Evolutionary conservation across 2,329 filamentous ascomycete species (phyloP).

Genomic region (Intubia oerlemansii): DNA sequence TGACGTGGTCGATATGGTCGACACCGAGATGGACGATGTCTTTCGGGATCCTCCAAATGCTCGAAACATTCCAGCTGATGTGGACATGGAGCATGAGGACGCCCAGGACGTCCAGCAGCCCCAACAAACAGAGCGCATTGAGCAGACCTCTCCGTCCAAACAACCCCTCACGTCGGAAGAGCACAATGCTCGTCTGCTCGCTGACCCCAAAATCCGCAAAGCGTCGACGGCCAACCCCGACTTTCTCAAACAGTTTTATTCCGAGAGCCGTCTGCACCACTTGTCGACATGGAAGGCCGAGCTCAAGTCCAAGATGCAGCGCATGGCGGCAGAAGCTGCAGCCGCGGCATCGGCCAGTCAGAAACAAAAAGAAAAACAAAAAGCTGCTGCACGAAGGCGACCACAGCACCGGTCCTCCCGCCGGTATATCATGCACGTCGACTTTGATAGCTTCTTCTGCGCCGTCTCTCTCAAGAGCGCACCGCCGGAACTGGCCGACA

Average conservation of each 20-base stretch:
- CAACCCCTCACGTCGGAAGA: constrained; percentile 51
- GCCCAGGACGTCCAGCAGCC: background rate
- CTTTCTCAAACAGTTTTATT: constrained; percentile 86
- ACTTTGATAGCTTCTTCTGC: constrained; percentile 98
- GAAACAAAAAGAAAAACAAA: constrained; percentile 20
- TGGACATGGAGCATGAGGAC: no score
- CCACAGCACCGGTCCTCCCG: no score
- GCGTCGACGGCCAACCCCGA: constrained; percentile 83
- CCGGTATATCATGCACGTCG: constrained; percentile 35
- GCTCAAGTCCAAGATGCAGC: constrained; percentile 73
- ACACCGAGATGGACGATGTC: no score
- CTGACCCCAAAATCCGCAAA: constrained; percentile 68
- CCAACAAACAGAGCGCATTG: no score
- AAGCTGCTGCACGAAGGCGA: no score
- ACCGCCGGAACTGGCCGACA: constrained; percentile 56
- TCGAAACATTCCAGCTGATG: no score
- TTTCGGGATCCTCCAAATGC: no score
- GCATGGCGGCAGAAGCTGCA: constrained; percentile 48
- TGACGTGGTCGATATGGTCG: background rate
- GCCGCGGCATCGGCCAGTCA: constrained; percentile 11
- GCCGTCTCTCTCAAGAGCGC: constrained; percentile 65
- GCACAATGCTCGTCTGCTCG: constrained; percentile 68
- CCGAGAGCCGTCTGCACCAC: constrained; percentile 85
- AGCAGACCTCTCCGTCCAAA: background rate
- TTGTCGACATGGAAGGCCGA: constrained; percentile 93